These are phyloP conservation scores for Elaeagnus macrophylla DNA, from an alignment of 306 rosid genomes.

Conservation along the genomic window DNA sequence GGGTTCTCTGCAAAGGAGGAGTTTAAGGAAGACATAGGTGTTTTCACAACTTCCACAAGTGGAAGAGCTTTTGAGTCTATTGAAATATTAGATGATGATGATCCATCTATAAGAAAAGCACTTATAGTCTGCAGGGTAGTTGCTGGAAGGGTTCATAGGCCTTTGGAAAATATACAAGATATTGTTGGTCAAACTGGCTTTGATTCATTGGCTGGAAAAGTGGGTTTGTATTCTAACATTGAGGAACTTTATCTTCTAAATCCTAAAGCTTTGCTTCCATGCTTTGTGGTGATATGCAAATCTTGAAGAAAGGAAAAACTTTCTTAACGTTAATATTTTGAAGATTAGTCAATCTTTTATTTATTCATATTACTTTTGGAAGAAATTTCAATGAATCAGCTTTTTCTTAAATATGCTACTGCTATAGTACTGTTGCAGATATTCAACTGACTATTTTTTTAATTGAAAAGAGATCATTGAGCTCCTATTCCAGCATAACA, in stretches of 20 bases:
- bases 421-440: no score
- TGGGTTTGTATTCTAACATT: constrained; percentile 17
- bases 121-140: constrained; percentile 57
- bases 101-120: constrained; percentile 22
- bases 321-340: no score
- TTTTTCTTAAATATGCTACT: no score
- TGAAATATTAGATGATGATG: constrained; percentile 11
- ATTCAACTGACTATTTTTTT: no score
- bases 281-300: constrained; percentile 45
- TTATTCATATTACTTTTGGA: no score
- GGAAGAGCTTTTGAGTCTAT: constrained; percentile 37
- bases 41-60: constrained; percentile 33
- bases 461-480: no score
- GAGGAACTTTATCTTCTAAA: constrained; percentile 37
- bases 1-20: constrained; percentile 33
- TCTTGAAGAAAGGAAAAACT: no score
- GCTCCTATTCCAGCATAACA: no score
- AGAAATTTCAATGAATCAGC: no score
- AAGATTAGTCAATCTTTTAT: no score
- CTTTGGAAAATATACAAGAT: constrained; percentile 23
- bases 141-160: constrained; percentile 41
- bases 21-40: constrained; percentile 24
- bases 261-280: constrained; percentile 50
- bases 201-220: constrained; percentile 35
- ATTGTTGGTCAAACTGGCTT: constrained; percentile 15